Evolutionary conservation across 768 basidiomycete species (phyloP).

Genomic region (Hypholoma sublateritium): DNA sequence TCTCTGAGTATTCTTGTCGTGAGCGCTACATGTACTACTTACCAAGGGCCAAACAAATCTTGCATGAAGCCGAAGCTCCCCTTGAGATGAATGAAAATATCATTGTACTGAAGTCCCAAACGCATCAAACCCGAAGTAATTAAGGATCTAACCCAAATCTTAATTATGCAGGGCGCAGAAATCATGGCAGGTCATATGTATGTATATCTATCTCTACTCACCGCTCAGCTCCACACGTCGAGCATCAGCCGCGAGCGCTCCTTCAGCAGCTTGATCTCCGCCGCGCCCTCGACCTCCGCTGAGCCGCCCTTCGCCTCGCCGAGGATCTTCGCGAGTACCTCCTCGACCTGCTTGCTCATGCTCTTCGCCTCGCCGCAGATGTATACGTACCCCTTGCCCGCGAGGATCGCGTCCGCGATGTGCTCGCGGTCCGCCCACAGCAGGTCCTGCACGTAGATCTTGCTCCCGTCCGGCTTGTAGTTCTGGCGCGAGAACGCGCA

Average conservation of each 20-base stretch:
- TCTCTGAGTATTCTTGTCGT: no score
- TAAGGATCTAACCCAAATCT: not conserved
- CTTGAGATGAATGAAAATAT: no score
- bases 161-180: not conserved
- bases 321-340: conserved; percentile 77
- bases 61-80: no score
- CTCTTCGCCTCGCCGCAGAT: conserved; percentile 96
- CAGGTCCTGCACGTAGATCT: conserved; percentile 99
- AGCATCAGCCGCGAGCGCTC: conserved; percentile 85
- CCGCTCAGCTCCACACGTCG: conserved; percentile 81
- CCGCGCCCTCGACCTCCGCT: conserved; percentile 82
- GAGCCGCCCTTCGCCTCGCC: conserved; percentile 94
- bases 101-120: not conserved
- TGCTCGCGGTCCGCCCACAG: conserved; percentile 84
- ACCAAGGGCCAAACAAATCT: no score
- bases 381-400: conserved; percentile 96
- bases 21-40: no score
- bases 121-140: not conserved
- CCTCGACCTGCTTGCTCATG: conserved; percentile 96
- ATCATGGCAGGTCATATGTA: conserved; percentile 2
- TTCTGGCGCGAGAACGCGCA: conserved; percentile 89
- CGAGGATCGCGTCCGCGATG: conserved; percentile 85
- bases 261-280: conserved; percentile 94
- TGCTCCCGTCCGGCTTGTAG: conserved; percentile 88
- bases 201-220: not conserved